phyloP scores from a whole-genome alignment of 2,329 filamentous ascomycete species.

The Colletotrichum lindemuthianum region DNA sequence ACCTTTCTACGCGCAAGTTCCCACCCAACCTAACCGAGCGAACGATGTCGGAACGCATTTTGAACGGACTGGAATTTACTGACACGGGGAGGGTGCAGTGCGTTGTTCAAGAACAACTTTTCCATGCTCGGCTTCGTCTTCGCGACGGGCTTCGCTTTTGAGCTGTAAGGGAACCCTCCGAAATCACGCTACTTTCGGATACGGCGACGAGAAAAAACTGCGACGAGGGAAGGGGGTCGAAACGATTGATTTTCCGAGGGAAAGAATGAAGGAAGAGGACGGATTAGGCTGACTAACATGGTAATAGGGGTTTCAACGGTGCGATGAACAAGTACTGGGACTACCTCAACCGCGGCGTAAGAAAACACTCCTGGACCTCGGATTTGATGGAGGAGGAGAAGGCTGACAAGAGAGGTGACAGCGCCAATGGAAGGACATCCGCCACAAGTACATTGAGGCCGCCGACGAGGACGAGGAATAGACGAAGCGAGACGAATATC shows the following conservation, averaged over 20 bases:
- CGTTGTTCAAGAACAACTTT: slow-evolving; percentile 86
- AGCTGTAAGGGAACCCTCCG: slow-evolving; percentile 75
- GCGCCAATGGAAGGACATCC: slow-evolving; percentile 99
- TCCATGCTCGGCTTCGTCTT: slow-evolving; percentile 91
- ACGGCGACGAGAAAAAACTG: not conserved
- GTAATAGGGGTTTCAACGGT: slow-evolving; percentile 80
- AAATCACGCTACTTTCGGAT: not conserved
- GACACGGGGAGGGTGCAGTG: slow-evolving; percentile 60
- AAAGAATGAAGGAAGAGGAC: not conserved
- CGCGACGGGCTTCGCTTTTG: slow-evolving; percentile 85
- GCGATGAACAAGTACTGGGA: slow-evolving; percentile 91
- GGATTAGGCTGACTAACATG: slow-evolving; percentile 18
- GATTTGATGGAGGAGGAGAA: not conserved
- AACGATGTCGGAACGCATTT: not conserved
- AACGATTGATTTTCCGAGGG: not conserved
- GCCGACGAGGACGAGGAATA: slow-evolving; percentile 70
- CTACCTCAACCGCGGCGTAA: slow-evolving; percentile 87
- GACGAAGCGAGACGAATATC: slow-evolving; percentile 45
- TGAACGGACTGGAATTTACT: slow-evolving; percentile 15
- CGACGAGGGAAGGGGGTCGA: not conserved
- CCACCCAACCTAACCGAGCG: not conserved
- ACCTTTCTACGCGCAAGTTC: slow-evolving; percentile 53
- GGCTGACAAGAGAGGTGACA: slow-evolving; percentile 54
- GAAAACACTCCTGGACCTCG: slow-evolving; percentile 49
- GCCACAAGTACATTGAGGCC: slow-evolving; percentile 82